A percentile compares a stretch with the other conserved stretches of the same genome.
phyloP scores from a whole-genome alignment of 495 filamentous ascomycete species.

The Aspergillus coremiiformis region DNA sequence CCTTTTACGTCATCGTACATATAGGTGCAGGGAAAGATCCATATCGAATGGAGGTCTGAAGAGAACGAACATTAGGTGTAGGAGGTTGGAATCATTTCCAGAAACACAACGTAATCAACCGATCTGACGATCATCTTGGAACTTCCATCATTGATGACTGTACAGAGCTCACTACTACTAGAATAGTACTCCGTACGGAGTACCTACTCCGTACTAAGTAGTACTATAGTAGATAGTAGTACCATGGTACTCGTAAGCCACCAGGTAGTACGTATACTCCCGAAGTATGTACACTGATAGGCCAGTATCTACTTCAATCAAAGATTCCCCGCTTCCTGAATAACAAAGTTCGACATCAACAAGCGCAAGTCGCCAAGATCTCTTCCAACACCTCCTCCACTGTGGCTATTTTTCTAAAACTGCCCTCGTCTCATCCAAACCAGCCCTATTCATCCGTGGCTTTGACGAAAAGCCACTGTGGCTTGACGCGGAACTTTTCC shows the following conservation, averaged over 20 bases:
- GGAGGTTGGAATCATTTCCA: too few species aligned
- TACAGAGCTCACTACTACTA: too few species aligned
- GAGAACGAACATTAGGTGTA: too few species aligned
- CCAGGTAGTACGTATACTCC: too few species aligned
- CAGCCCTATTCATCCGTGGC: slow-evolving; percentile 57
- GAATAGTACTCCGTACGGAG: too few species aligned
- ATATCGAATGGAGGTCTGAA: too few species aligned
- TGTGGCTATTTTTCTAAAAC: slow-evolving; percentile 70
- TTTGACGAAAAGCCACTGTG: slow-evolving; percentile 79
- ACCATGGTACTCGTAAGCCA: too few species aligned
- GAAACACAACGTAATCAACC: too few species aligned
- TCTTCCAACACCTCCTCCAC: slow-evolving; percentile 72
- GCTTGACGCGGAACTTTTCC: slow-evolving; percentile 72
- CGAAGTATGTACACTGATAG: slow-evolving; percentile 53
- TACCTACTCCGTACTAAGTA: too few species aligned
- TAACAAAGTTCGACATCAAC: slow-evolving; percentile 62
- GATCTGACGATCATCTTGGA: slow-evolving; percentile 41
- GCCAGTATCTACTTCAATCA: slow-evolving; percentile 65
- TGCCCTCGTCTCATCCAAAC: slow-evolving; percentile 75
- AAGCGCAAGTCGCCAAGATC: slow-evolving; percentile 40
- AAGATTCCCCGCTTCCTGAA: slow-evolving; percentile 59
- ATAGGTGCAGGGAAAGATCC: background rate
- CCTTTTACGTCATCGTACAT: background rate
- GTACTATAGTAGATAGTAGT: too few species aligned
- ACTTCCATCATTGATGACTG: too few species aligned